Evolutionary conservation across 768 basidiomycete genomes (phyloP).

Genomic region (Dioszegia hungarica): DNA sequence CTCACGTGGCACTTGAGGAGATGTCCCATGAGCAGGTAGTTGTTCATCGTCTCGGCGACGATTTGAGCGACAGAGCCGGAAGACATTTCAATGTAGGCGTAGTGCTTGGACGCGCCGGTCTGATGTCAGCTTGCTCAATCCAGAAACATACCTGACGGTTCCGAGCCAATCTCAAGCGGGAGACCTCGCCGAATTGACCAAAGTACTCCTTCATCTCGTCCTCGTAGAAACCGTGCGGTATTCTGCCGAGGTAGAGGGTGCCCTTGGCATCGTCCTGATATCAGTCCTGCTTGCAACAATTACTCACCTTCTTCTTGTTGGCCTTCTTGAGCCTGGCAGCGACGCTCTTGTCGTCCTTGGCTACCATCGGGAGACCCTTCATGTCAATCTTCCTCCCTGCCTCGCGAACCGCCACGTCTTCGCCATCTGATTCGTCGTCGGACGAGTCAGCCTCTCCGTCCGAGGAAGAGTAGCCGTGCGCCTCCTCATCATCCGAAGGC

Average conservation of each 20-base stretch:
- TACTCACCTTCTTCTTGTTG: constrained; percentile 62
- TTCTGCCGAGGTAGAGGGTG: constrained; percentile 78
- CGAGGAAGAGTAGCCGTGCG: constrained; percentile 57
- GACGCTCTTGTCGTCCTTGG: constrained; percentile 79
- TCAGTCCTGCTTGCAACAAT: constrained; percentile 1
- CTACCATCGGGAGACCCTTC: constrained; percentile 71
- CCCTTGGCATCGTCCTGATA: constrained; percentile 65
- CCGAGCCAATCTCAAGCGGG: constrained; percentile 79
- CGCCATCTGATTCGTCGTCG: constrained; percentile 57
- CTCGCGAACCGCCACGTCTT: constrained; percentile 52
- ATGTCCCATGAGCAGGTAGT: constrained; percentile 91
- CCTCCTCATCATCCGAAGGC: constrained; percentile 15
- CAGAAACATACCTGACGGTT: constrained; percentile 70
- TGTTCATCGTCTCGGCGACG: constrained; percentile 98
- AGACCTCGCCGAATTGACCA: constrained; percentile 86
- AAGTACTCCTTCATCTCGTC: constrained; percentile 90
- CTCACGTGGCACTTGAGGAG: constrained; percentile 70
- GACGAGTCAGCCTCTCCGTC: constrained; percentile 55
- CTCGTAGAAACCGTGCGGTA: constrained; percentile 97
- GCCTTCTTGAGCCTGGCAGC: constrained; percentile 58
- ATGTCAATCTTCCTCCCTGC: constrained; percentile 56
- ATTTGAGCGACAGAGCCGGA: constrained; percentile 85
- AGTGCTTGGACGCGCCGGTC: constrained; percentile 96
- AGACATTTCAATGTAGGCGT: constrained; percentile 91
- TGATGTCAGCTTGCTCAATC: constrained; percentile 43